Conservation (phyloP, 805 yeast genomes). For the Kregervanrija pseudodelftensis region DNA sequence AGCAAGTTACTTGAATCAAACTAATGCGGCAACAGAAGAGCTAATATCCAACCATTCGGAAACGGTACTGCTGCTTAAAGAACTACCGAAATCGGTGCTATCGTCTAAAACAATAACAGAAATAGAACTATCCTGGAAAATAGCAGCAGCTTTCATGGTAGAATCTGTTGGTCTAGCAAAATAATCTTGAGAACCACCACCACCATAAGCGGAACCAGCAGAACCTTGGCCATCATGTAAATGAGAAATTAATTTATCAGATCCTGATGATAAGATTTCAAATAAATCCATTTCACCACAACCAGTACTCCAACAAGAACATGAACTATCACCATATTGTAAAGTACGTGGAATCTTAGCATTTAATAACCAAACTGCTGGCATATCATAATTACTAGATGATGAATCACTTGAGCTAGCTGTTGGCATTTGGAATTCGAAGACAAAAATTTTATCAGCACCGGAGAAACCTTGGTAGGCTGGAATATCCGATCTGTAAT, state of each 20-base stretch:
- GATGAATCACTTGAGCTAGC: conserved; percentile 34
- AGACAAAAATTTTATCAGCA: conserved; percentile 72
- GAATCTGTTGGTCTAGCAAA: conserved; percentile 75
- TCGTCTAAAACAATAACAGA: conserved; percentile 57
- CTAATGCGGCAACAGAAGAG: conserved; percentile 39
- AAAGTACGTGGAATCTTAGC: conserved; percentile 83
- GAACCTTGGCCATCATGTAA: conserved; percentile 80
- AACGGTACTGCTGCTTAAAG: conserved; percentile 53
- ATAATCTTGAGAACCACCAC: conserved; percentile 89
- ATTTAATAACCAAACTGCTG: conserved; percentile 77
- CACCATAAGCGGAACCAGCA: conserved; percentile 36
- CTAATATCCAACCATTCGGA: conserved; percentile 45
- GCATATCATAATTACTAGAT: conserved; percentile 61
- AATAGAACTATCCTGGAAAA: conserved; percentile 57
- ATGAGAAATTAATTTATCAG: conserved; percentile 67
- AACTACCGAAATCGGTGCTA: conserved; percentile 38
- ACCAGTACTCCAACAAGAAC: conserved; percentile 96
- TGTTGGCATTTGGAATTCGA: conserved; percentile 91
- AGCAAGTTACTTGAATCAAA: not conserved
- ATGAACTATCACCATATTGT: conserved; percentile 78
- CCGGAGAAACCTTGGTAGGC: conserved; percentile 96
- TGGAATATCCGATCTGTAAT: conserved; percentile 76
- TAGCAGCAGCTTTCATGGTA: conserved; percentile 83
- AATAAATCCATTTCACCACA: conserved; percentile 97
- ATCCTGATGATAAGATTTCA: conserved; percentile 77